These are phyloP conservation scores for Lumnitzera littorea DNA, from an alignment of 345 rosid genomes.

Conservation along the genomic window DNA sequence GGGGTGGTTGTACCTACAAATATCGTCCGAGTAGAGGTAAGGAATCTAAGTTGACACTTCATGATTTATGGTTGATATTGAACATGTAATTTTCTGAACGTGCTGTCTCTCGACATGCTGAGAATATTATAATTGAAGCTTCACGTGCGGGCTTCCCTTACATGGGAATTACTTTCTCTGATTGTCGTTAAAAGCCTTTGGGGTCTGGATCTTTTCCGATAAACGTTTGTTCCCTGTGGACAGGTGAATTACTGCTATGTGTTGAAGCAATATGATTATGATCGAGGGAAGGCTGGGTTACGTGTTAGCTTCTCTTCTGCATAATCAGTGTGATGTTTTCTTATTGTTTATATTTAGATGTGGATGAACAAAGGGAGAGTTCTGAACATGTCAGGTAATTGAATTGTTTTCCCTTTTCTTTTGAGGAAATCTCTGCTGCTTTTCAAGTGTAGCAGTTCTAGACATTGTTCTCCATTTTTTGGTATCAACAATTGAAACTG, in stretches of 20 bases:
- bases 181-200: no score
- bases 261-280: conserved; percentile 8
- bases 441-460: not conserved
- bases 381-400: conserved; percentile 4
- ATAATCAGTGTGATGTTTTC: not conserved
- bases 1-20: conserved; percentile 79
- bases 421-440: conserved; percentile 3
- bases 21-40: conserved; percentile 87
- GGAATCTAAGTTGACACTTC: not conserved
- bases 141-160: no score
- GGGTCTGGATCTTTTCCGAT: no score
- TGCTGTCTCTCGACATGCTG: no score
- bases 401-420: not conserved
- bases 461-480: conserved; percentile 7
- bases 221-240: not conserved
- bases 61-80: not conserved
- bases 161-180: no score
- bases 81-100: not conserved
- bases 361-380: not conserved
- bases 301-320: conserved; percentile 14
- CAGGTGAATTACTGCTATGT: conserved; percentile 19
- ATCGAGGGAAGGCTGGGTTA: conserved; percentile 17
- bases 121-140: no score
- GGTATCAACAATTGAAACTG: not conserved
- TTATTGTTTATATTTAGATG: not conserved